Evolutionary conservation across 2,329 filamentous ascomycete genomes (phyloP), one percentile per base, ranked within the genome.

Genomic region (Atkinsonella texensis): DNA sequence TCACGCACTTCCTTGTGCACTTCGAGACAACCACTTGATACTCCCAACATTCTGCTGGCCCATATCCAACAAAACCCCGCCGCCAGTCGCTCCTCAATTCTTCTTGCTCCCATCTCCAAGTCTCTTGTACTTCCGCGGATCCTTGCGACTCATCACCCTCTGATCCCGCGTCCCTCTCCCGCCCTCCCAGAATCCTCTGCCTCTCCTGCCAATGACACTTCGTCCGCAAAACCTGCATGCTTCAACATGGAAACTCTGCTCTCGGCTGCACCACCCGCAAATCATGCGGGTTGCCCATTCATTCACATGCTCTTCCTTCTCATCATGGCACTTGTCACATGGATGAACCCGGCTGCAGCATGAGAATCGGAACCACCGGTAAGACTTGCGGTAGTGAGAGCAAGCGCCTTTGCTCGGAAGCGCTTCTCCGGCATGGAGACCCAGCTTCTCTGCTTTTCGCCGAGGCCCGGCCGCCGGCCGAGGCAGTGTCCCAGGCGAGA

Each of bases 241-340:
- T 62, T 90, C 85, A 1, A 85, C 81, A 20, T 81, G 73, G 66
- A 88, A 94, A 57, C 82, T 82, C 69, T 91, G 87, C 71, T 94
- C 88, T 49, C 88, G 74, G 56, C 84, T 88, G 66, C 87, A 88
- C 71, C 77, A 85, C 7, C 85, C 85, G 64, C 86, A 91, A 38
- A 91, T 80, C 86, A 93, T 93, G 47, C 87, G 74, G 60, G 84
- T 88, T 8, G 88, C 88, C 75, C 87, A 88, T 68, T 93, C 88
- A 57, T 87, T 83, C 8, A 77, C 70, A 68, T 94, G 88, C 48
- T 85, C 82, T 58, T 82, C 80, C 10, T 70, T 75, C 15, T 70
- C 75, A 63, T 93, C 87, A 61, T 94, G 88, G 67, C 88, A 94
- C 69, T 77, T 79, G 61, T 84, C 80, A 64, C 80, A 84, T n/a